Conservation (phyloP, 2,329 filamentous ascomycete genomes). For the Dothistroma pini region DNA sequence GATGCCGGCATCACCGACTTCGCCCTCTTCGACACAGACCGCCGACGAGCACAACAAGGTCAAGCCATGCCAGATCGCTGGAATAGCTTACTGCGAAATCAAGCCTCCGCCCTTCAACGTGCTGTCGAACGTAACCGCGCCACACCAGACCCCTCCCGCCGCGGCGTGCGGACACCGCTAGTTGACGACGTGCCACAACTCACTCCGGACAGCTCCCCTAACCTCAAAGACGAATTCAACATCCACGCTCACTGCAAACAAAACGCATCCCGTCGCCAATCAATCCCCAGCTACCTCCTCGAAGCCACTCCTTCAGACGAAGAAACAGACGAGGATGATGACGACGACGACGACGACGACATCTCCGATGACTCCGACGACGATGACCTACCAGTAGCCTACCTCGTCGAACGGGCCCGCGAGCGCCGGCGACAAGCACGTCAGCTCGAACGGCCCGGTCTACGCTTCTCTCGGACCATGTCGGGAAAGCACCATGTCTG, state of each 20-base stretch:
- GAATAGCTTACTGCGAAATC: conserved; percentile 25
- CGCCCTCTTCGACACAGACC: conserved; percentile 31
- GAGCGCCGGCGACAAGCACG: conserved; percentile 17
- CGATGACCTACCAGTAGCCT: conserved; percentile 26
- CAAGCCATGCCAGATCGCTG: conserved; percentile 25
- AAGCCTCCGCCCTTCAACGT: conserved; percentile 27
- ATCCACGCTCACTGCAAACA: conserved; percentile 20
- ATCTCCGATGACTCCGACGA: conserved; percentile 26
- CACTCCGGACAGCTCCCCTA: conserved; percentile 33
- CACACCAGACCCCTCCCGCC: conserved; percentile 12
- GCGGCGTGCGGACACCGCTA: conserved; percentile 19
- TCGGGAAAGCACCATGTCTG: conserved; percentile 33
- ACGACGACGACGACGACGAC: conserved; percentile 20
- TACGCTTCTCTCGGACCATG: conserved; percentile 29
- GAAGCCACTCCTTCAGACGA: conserved; percentile 18
- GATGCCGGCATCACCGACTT: conserved; percentile 36
- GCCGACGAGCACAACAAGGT: conserved; percentile 26
- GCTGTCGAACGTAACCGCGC: conserved; percentile 24
- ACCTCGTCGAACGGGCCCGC: conserved; percentile 25
- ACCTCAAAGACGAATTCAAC: conserved; percentile 30
- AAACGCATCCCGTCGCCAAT: conserved; percentile 8
- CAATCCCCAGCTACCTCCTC: conserved; percentile 24
- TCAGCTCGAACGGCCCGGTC: conserved; percentile 29
- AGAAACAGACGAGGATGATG: conserved; percentile 15
- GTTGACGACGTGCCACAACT: conserved; percentile 28